These are phyloP conservation scores for Blastocystis sp. DNA, from an alignment of 352 stramenopile species.

Conservation along the genomic window DNA sequence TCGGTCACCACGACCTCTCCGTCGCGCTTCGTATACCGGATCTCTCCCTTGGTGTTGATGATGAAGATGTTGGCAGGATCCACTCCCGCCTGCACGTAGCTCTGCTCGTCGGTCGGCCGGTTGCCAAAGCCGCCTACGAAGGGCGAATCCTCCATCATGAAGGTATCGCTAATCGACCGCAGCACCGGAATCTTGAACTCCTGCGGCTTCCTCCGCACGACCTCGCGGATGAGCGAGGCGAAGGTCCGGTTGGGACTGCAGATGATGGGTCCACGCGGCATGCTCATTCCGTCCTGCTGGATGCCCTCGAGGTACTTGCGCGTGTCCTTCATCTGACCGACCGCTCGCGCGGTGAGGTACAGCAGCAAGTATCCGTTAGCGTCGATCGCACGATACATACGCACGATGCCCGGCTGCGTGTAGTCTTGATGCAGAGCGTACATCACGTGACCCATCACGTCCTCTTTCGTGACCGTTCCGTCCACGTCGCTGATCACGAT, in stretches of 20 bases:
- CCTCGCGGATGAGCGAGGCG: constrained; percentile 50
- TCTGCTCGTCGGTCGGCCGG: constrained; percentile 33
- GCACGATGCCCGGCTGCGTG: constrained; percentile 46
- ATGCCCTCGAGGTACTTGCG: constrained; percentile 50
- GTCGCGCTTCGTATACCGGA: neutral
- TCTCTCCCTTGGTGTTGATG: constrained; percentile 50
- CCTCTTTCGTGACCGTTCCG: constrained; percentile 49
- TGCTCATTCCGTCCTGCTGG: constrained; percentile 37
- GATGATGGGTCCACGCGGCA: constrained; percentile 49
- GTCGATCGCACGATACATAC: constrained; percentile 16
- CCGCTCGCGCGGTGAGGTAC: constrained; percentile 48
- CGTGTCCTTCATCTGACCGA: constrained; percentile 57
- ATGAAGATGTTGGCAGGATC: constrained; percentile 50
- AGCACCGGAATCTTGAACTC: constrained; percentile 54
- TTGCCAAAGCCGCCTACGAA: constrained; percentile 48
- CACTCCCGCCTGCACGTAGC: constrained; percentile 34
- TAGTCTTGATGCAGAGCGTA: constrained; percentile 52
- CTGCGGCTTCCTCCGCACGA: constrained; percentile 42
- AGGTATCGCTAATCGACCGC: constrained; percentile 26
- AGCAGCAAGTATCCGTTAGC: constrained; percentile 46
- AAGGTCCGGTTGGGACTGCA: constrained; percentile 44
- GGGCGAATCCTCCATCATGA: neutral
- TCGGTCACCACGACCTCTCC: constrained; percentile 11
- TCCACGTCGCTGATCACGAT: constrained; percentile 54
- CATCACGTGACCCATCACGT: constrained; percentile 57